These are phyloP conservation scores for Phytopythium sindhum DNA, from an alignment of 352 stramenopile species.

Conservation along the genomic window DNA sequence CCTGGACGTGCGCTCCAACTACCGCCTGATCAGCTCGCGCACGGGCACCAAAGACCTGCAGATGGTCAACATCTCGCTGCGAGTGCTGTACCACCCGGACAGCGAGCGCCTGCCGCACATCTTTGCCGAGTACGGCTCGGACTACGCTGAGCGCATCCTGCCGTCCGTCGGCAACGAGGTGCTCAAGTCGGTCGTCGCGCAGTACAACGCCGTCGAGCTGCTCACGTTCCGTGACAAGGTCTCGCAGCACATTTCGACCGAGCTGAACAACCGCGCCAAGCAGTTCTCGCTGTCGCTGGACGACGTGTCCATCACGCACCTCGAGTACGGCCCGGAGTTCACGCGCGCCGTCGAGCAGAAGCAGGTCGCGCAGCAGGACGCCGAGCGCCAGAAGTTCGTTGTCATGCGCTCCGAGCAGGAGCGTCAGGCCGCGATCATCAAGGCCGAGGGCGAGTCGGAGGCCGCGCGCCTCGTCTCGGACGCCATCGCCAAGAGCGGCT, in stretches of 20 bases:
- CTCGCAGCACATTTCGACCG: conserved; percentile 94
- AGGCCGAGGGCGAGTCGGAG: conserved; percentile 97
- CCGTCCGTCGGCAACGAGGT: conserved; percentile 98
- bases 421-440: conserved; percentile 88
- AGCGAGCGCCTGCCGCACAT: conserved; percentile 95
- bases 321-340: conserved; percentile 99
- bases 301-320: conserved; percentile 99
- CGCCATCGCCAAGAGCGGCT: conserved; percentile 96
- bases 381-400: conserved; percentile 99
- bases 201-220: conserved; percentile 99
- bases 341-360: conserved; percentile 99
- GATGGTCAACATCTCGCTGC: conserved; percentile 99
- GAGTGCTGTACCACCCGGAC: conserved; percentile 94
- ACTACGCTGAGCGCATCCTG: conserved; percentile 99
- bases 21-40: conserved; percentile 95
- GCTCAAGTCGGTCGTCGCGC: conserved; percentile 92
- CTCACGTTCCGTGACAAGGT: conserved; percentile 99
- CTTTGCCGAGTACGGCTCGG: conserved; percentile 95
- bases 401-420: conserved; percentile 99
- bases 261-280: conserved; percentile 95
- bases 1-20: conserved; percentile 97
- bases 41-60: conserved; percentile 99
- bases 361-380: conserved; percentile 99
- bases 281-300: conserved; percentile 99
- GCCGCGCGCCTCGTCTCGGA: conserved; percentile 97